phyloP scores from a whole-genome alignment of 208 protist species.

The Porcisia deanei region DNA sequence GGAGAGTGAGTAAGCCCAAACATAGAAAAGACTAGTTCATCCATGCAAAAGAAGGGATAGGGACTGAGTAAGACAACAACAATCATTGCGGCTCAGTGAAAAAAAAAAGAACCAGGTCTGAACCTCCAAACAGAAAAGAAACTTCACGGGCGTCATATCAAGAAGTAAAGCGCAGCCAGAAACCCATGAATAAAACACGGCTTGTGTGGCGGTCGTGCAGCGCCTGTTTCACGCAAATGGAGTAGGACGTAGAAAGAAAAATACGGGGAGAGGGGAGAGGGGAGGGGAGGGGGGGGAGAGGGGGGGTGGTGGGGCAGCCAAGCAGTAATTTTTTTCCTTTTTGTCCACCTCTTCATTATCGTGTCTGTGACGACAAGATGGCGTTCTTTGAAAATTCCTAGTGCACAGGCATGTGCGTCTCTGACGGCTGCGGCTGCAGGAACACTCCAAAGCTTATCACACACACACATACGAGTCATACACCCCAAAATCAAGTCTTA shows the following conservation, averaged over 20 bases:
- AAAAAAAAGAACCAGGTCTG: not conserved
- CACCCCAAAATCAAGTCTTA: not conserved
- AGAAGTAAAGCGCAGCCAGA: not conserved
- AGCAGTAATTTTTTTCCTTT: not conserved
- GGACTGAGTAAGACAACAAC: too few species aligned
- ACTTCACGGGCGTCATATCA: not conserved
- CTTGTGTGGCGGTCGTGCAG: not conserved
- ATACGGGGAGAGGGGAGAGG: too few species aligned
- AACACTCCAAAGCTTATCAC: not conserved
- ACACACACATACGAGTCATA: too few species aligned
- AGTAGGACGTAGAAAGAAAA: not conserved
- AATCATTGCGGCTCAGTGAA: not conserved
- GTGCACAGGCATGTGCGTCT: not conserved
- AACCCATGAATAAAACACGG: not conserved
- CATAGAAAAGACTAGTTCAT: not conserved
- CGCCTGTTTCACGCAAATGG: not conserved
- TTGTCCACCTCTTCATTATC: not conserved
- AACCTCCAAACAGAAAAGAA: not conserved
- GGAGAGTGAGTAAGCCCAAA: not conserved
- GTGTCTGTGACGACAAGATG: slow-evolving; percentile 2
- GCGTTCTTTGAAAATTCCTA: too few species aligned
- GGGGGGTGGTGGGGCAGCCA: not conserved
- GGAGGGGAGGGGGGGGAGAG: too few species aligned
- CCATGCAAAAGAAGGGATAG: not conserved
- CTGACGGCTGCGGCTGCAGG: not conserved